A percentile compares a stretch with the other conserved stretches of the same genome.
Evolutionary conservation across 441 rosid genomes (phyloP).

Genomic region (Raphanus hybrid): DNA sequence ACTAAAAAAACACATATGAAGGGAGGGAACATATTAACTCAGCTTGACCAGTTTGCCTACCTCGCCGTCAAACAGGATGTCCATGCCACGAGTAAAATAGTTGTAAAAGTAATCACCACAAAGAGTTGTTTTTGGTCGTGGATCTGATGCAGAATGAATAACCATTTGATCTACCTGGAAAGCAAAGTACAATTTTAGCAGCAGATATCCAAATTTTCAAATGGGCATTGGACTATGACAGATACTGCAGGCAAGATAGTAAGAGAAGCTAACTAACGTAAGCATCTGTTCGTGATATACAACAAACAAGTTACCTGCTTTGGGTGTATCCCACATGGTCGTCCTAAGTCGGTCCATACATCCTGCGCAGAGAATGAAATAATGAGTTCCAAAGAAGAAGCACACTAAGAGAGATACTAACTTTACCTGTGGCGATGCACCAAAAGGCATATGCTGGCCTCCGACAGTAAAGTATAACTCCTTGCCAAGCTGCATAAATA

Average conservation of each 20-base stretch:
- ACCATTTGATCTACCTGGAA: slow-evolving; percentile 97
- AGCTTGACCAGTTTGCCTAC: slow-evolving; percentile 45
- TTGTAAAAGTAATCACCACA: slow-evolving; percentile 98
- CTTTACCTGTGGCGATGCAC: slow-evolving; percentile 95
- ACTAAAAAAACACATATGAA: slow-evolving; percentile 10
- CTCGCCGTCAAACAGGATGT: slow-evolving; percentile 97
- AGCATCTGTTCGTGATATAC: slow-evolving; percentile 12
- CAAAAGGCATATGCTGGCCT: slow-evolving; percentile 92
- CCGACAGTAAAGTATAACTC: slow-evolving; percentile 84
- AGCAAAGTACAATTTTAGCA: slow-evolving; percentile 24
- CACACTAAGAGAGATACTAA: not conserved
- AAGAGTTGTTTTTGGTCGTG: slow-evolving; percentile 80
- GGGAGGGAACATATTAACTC: slow-evolving; percentile 23
- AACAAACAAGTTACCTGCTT: slow-evolving; percentile 69
- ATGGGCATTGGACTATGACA: slow-evolving; percentile 16
- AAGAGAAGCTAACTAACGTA: slow-evolving; percentile 17
- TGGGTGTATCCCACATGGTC: slow-evolving; percentile 98
- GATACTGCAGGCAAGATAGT: slow-evolving; percentile 15
- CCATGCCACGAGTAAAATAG: slow-evolving; percentile 93
- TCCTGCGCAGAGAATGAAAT: slow-evolving; percentile 60
- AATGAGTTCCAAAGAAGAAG: slow-evolving; percentile 26
- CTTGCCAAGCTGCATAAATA: slow-evolving; percentile 78
- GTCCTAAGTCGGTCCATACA: slow-evolving; percentile 98
- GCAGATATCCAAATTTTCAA: slow-evolving; percentile 13
- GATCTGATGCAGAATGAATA: slow-evolving; percentile 91